Evolutionary conservation across 2,329 filamentous ascomycete genomes (phyloP), one percentile per base, ranked within the genome.

Genomic region (Pyricularia grisea): DNA sequence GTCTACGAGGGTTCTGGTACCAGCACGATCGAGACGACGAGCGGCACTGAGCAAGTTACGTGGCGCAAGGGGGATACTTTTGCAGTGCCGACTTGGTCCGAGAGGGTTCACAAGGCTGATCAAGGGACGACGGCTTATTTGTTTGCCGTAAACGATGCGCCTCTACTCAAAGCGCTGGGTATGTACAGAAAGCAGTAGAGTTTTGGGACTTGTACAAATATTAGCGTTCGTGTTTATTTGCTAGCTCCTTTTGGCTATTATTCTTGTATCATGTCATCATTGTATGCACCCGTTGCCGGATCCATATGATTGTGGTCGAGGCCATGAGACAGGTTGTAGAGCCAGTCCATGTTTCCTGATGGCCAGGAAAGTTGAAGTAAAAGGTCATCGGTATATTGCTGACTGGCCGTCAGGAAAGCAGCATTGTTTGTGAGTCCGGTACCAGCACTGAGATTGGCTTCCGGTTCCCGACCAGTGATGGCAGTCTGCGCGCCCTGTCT

Each of bases 51-150:
- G 66, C 77, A 74, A 3, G 76, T 83, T 33, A 68, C 69, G 1
- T 86, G 85, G 84, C 77, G 78, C 58, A 71, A 77, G 10, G 78
- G 81, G 0, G 85, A 87, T 72, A 86, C 83, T 0, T 87, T 87
- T 73, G 83, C 80, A 30, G 77, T 87, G 1, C 84, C 85, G 0
- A 76, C 83, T 0, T 87, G 85, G 84, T 79, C 82, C 33, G 78
- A 75, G 69, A 79, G 84, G 60, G 78, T 82, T 73, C 84, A 86
- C 72, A 76, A 81, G 1, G 79, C 79, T 55, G 74, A 75, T 66
- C 25, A 64, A 0, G 73, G 69, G 0, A 72, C 75, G 12, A 70
- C 70, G 23, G 77, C 77, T 2, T 79, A 79, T 17, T 70, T 80
- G 0, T 75, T 80, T 1, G 78, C 76, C 0, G 73, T 76, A 6